These are phyloP conservation scores for Hypoxylon trugodes DNA, from an alignment of 495 filamentous ascomycete species.

Conservation along the genomic window DNA sequence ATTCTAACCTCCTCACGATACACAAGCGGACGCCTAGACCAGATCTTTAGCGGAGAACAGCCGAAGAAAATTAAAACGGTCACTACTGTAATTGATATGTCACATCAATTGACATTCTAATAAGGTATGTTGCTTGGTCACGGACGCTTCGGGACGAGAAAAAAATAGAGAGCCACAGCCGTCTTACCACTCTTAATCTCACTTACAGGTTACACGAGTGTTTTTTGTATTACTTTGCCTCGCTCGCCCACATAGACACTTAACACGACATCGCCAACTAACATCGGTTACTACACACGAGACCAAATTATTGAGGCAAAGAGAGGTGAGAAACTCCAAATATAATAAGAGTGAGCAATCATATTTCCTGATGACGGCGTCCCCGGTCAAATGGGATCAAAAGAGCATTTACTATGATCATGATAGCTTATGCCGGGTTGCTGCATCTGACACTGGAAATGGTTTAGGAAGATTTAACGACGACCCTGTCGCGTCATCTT, in stretches of 20 bases:
- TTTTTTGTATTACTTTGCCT: slow-evolving; percentile 25
- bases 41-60: background rate
- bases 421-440: slow-evolving; percentile 19
- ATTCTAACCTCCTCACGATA: slow-evolving; percentile 2
- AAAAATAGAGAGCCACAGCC: slow-evolving; percentile 33
- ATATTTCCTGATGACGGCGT: slow-evolving; percentile 11
- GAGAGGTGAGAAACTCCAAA: slow-evolving; percentile 3
- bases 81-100: slow-evolving; percentile 26
- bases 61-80: slow-evolving; percentile 2
- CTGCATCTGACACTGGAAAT: slow-evolving; percentile 25
- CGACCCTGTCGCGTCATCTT: slow-evolving; percentile 25
- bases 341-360: slow-evolving; percentile 29
- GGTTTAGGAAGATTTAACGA: slow-evolving; percentile 10
- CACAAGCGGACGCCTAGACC: background rate
- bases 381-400: slow-evolving; percentile 20
- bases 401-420: slow-evolving; percentile 10
- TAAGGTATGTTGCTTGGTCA: slow-evolving; percentile 24
- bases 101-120: slow-evolving; percentile 14
- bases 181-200: slow-evolving; percentile 31
- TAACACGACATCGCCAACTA: slow-evolving; percentile 20
- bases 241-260: too few relatives aligned
- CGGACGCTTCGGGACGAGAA: slow-evolving; percentile 37
- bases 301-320: background rate
- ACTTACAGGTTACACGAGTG: slow-evolving; percentile 34
- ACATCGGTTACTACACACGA: slow-evolving; percentile 10